phyloP scores from a whole-genome alignment of 2,329 filamentous ascomycete species.

The Ceratocystis papillata region DNA sequence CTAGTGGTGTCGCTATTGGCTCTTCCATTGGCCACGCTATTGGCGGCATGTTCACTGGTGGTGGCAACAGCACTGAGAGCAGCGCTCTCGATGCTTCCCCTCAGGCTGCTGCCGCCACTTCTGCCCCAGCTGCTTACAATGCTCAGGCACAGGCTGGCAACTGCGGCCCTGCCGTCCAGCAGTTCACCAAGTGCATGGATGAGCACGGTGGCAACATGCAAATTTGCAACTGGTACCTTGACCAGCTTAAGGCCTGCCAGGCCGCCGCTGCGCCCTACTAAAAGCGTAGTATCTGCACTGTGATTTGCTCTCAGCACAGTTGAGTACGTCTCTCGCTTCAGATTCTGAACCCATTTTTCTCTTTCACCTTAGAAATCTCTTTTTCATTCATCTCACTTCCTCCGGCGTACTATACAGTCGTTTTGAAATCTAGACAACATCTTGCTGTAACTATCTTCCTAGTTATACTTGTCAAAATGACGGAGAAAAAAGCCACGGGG shows the following conservation, averaged over 20 bases:
- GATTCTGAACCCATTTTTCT: constrained; percentile 4
- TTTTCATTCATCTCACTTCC: background rate
- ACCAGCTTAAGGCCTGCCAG: constrained; percentile 54
- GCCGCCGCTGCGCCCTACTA: constrained; percentile 23
- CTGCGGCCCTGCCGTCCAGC: constrained; percentile 68
- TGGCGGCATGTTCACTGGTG: constrained; percentile 74
- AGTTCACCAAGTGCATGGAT: constrained; percentile 94
- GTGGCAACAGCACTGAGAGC: constrained; percentile 43
- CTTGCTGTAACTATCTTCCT: no score
- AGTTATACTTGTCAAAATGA: background rate
- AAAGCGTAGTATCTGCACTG: background rate
- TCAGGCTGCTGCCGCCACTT: constrained; percentile 38
- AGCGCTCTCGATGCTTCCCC: constrained; percentile 37
- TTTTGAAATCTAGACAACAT: no score
- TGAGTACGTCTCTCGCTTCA: no score
- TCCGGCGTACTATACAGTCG: background rate
- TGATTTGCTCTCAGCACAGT: no score
- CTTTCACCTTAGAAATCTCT: background rate
- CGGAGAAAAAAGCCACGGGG: no score
- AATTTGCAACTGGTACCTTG: constrained; percentile 96
- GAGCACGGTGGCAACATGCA: constrained; percentile 87
- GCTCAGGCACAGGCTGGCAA: constrained; percentile 37
- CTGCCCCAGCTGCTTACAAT: constrained; percentile 36
- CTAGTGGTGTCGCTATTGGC: constrained; percentile 88
- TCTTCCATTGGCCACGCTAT: constrained; percentile 93